Evolutionary conservation across 176 grass and related monocot species (phyloP).

Genomic region (barley (Hordeum vulgare)): MorexV3_pseudomolecules_assembly NC_058523.1:360636679-360637178

Average conservation of each 20-base stretch:
- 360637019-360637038: slow-evolving; percentile 40
- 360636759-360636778: background rate
- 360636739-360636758: slow-evolving; percentile 6
- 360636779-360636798: slow-evolving; percentile 35
- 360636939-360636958: slow-evolving; percentile 71
- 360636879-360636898: background rate
- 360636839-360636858: slow-evolving; percentile 9
- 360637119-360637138: slow-evolving; percentile 37
- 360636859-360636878: background rate
- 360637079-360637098: slow-evolving; percentile 35
- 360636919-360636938: slow-evolving; percentile 85
- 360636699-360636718: slow-evolving; percentile 24
- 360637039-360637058: slow-evolving; percentile 40
- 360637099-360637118: slow-evolving; percentile 29
- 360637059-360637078: slow-evolving; percentile 35
- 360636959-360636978: slow-evolving; percentile 68
- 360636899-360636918: slow-evolving; percentile 70
- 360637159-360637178: slow-evolving; percentile 38
- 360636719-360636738: slow-evolving; percentile 30
- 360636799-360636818: slow-evolving; percentile 1
- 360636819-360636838: background rate
- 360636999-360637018: slow-evolving; percentile 59
- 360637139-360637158: slow-evolving; percentile 31
- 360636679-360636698: slow-evolving; percentile 42
- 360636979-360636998: slow-evolving; percentile 79